phyloP scores from a whole-genome alignment of 805 yeast species.

The Peterozyma xylosa region DNA sequence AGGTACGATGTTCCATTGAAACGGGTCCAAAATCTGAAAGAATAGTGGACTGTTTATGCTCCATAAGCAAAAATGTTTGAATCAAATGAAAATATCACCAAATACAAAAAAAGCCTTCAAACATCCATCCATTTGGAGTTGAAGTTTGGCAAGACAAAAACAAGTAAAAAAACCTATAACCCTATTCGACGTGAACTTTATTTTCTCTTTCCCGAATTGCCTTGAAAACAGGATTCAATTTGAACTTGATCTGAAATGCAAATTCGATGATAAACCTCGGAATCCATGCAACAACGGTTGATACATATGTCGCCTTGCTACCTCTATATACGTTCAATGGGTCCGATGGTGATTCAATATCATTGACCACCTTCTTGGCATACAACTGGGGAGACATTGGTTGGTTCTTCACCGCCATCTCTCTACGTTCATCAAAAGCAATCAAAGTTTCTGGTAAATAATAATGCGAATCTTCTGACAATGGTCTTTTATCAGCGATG shows the following conservation, averaged over 20 bases:
- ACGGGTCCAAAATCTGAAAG: too few relatives aligned
- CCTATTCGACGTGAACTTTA: not conserved
- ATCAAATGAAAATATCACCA: too few relatives aligned
- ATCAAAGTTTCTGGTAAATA: slow-evolving; percentile 40
- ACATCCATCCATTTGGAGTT: too few relatives aligned
- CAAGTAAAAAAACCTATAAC: too few relatives aligned
- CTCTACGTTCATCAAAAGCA: slow-evolving; percentile 42
- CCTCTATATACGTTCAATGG: slow-evolving; percentile 56
- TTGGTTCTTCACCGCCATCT: slow-evolving; percentile 48
- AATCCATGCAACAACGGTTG: slow-evolving; percentile 19
- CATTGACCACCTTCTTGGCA: slow-evolving; percentile 47
- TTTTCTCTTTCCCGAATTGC: not conserved
- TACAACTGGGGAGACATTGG: slow-evolving; percentile 58
- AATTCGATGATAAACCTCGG: slow-evolving; percentile 18
- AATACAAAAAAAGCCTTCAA: too few relatives aligned
- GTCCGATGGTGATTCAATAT: slow-evolving; percentile 29
- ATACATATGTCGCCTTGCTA: slow-evolving; percentile 16
- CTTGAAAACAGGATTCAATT: slow-evolving; percentile 24
- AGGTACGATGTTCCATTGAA: too few relatives aligned
- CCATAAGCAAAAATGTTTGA: too few relatives aligned
- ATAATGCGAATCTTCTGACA: slow-evolving; percentile 50
- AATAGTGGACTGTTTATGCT: too few relatives aligned
- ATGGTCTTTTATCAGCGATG: slow-evolving; percentile 57
- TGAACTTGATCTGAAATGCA: slow-evolving; percentile 22
- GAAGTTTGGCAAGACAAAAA: too few relatives aligned